A percentile compares a stretch with the other conserved stretches of the same genome.
Conservation (phyloP, 257 asterid species). For the Forsythia suspensa region DNA sequence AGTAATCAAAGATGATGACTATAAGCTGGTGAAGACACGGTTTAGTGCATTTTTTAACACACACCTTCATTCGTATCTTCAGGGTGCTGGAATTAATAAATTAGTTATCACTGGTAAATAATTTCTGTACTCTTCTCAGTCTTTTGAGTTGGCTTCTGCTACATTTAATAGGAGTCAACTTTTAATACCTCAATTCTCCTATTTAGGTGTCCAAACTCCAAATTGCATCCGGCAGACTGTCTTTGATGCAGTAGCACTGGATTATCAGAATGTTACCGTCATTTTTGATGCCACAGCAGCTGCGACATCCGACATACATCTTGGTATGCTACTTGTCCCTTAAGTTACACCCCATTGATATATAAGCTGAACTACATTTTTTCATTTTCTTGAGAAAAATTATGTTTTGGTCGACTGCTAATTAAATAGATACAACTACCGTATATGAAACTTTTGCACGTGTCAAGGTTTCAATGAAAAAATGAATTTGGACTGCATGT, state of each 20-base stretch:
- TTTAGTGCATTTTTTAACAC: conserved; percentile 92
- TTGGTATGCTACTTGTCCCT: conserved; percentile 40
- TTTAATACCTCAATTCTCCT: conserved; percentile 8
- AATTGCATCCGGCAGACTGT: conserved; percentile 85
- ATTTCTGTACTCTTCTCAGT: not conserved
- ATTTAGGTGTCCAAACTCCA: conserved; percentile 90
- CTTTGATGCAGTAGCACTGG: conserved; percentile 83
- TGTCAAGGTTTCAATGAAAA: not conserved
- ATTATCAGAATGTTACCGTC: conserved; percentile 60
- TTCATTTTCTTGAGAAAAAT: not conserved
- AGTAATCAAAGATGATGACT: conserved; percentile 66
- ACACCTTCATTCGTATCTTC: conserved; percentile 78
- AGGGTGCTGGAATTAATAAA: conserved; percentile 48
- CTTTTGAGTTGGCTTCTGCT: not conserved
- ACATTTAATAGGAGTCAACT: not conserved
- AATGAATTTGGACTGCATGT: not conserved
- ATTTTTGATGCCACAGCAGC: conserved; percentile 89
- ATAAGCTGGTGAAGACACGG: conserved; percentile 86
- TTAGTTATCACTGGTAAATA: conserved; percentile 64
- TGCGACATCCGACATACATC: conserved; percentile 74
- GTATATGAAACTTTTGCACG: not conserved
- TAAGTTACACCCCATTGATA: not conserved
- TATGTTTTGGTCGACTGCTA: not conserved
- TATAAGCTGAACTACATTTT: not conserved
- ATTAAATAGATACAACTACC: not conserved